Conservation (phyloP, 139 green algal genomes). For the Zygnema circumcarinatum region DNA sequence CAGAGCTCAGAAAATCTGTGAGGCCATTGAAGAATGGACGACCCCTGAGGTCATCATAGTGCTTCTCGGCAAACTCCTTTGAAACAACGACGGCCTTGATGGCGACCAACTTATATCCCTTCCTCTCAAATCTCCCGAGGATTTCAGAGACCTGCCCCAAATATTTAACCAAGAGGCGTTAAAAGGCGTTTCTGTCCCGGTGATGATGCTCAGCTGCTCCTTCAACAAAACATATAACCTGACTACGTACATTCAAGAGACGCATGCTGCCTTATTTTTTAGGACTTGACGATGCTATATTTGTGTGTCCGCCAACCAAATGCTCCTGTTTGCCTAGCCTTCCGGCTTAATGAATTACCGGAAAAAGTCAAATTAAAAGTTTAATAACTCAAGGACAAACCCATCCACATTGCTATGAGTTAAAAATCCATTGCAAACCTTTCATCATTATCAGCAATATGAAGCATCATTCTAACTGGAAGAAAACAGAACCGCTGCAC, state of each 20-base stretch:
- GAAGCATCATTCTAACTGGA: not conserved
- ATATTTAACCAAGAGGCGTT: too few species aligned
- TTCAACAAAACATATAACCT: too few species aligned
- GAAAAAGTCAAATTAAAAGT: not conserved
- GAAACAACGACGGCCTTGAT: conserved; percentile 64
- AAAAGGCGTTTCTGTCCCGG: too few species aligned
- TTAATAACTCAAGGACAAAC: too few species aligned
- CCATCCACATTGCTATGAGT: too few species aligned
- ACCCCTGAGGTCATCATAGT: conserved; percentile 76
- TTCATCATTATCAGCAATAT: too few species aligned
- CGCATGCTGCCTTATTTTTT: too few species aligned
- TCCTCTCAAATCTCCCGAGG: conserved; percentile 67
- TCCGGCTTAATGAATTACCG: not conserved
- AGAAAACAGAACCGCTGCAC: not conserved
- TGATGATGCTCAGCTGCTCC: too few species aligned
- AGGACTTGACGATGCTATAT: too few species aligned
- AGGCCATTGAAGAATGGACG: conserved; percentile 77
- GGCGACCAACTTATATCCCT: conserved; percentile 77
- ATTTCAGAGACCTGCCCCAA: conserved; percentile 32
- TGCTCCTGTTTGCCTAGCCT: not conserved
- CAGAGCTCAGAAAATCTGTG: conserved; percentile 75
- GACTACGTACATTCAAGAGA: too few species aligned
- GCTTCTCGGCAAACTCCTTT: conserved; percentile 63
- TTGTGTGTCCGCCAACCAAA: too few species aligned
- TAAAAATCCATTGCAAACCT: too few species aligned